Base-by-base conservation (phyloP, 2,329 filamentous ascomycete genomes). In the Colletotrichum eremochloae region DNA sequence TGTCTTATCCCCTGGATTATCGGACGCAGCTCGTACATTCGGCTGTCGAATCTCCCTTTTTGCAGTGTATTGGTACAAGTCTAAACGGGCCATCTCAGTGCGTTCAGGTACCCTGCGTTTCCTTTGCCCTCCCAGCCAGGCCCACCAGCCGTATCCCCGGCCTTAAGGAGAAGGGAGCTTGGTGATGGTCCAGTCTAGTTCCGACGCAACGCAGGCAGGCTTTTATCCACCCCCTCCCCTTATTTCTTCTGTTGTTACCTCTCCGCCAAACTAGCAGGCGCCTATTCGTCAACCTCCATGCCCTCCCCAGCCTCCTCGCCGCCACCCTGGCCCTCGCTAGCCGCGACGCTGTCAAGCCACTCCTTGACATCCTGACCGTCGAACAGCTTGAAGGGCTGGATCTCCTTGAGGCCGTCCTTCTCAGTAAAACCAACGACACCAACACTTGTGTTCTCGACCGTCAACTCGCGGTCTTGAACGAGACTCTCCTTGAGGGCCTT, bases 391-490 rank as follows among this genome's bases (percentile, higher is more conserved):
- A 98, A 98, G 75, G 90, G 89, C 87, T 98, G 94, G 67, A 80
- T 84, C 82, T 88, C 88, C 80, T 85, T 86, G 66, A 85, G 85
- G 8, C 84, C 84, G 73, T 84, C 83, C 74, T 82, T 82, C 68
- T 84, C 82, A 58, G 78, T 84, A 61, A 89, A 85, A 12, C 95
- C 95, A 31, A 95, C 93, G 73, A 98, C 87, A 48, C 94, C 95
- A 66, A 99, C 90, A 77, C 94, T 97, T 67, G 95, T 97, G 86
- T 99, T 99, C 82, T 98, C 96, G 52, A 98, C 90, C 67, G 96
- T 98, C 82, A 99, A 86, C 88, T 98, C 95, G 87, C 97, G 97
- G 84, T 99, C 96, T 89, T 98, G 96, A 70, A 94, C 93, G 81
- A 99, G 86, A 77, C 93, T 97, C 87, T 99, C 96, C 88, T 97